Percentiles rank a stretch among this genome's conserved stretches.
Evolutionary conservation across 1,284 basidiomycete species (phyloP).

Genomic region (Rhodotorula sp.): DNA sequence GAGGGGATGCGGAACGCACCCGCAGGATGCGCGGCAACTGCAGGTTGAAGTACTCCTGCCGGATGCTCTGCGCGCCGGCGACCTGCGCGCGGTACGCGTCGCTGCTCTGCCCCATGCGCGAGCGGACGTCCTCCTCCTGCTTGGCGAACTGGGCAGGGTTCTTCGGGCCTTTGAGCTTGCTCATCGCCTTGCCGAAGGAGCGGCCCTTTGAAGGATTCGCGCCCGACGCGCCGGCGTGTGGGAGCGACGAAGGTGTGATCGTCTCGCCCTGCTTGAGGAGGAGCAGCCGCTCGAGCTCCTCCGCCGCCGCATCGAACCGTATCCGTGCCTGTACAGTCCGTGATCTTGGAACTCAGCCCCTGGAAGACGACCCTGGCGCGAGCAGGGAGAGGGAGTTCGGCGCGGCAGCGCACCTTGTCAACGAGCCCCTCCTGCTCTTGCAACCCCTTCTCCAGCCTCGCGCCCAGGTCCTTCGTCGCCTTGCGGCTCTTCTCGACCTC

Average conservation of each 20-base stretch:
- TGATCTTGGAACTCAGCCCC: no score
- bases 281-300: constrained; percentile 91
- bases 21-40: constrained; percentile 90
- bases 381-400: neutral
- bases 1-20: constrained; percentile 57
- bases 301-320: constrained; percentile 83
- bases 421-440: constrained; percentile 85
- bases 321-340: constrained; percentile 60
- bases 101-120: constrained; percentile 77
- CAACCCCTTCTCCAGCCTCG: constrained; percentile 80
- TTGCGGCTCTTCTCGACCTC: constrained; percentile 95
- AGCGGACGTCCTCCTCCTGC: constrained; percentile 91
- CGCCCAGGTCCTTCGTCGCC: constrained; percentile 83
- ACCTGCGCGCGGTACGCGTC: constrained; percentile 90
- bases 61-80: constrained; percentile 81
- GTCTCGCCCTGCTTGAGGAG: constrained; percentile 93
- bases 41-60: constrained; percentile 97
- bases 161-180: constrained; percentile 85
- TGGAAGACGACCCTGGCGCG: neutral
- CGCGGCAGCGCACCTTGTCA: constrained; percentile 64
- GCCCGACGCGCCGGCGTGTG: constrained; percentile 38
- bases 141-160: constrained; percentile 87
- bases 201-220: constrained; percentile 57
- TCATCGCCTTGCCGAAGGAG: constrained; percentile 74
- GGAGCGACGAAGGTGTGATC: constrained; percentile 68